A percentile compares a stretch with the other conserved stretches of the same genome.
phyloP scores from a whole-genome alignment of 2,329 filamentous ascomycete species.

The Dactylellina sp. region DNA sequence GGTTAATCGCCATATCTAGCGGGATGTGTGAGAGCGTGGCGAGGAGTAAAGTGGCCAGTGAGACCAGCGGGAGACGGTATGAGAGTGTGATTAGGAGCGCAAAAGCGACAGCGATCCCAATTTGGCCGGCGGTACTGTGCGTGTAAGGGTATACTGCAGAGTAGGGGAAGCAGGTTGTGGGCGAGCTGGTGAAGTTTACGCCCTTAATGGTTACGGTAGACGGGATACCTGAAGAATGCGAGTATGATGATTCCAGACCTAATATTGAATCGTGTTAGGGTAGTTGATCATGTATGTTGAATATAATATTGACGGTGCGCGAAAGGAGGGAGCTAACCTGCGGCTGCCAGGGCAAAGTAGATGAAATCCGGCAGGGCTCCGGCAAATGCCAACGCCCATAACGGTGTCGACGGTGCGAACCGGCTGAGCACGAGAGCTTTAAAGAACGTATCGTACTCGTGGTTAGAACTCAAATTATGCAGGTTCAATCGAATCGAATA shows the following conservation, averaged over 20 bases:
- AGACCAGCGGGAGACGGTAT: constrained; percentile 4
- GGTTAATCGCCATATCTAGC: constrained; percentile 16
- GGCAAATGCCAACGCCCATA: constrained; percentile 39
- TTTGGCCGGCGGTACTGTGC: constrained; percentile 26
- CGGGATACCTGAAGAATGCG: neutral
- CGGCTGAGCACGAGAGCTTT: constrained; percentile 31
- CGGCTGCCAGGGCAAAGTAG: constrained; percentile 12
- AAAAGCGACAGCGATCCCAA: constrained; percentile 8
- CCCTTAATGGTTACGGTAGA: neutral
- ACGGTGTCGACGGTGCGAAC: constrained; percentile 33
- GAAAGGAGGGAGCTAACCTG: constrained; percentile 1
- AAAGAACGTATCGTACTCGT: neutral
- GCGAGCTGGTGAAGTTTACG: neutral
- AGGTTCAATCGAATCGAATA: neutral
- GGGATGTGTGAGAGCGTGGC: constrained; percentile 25
- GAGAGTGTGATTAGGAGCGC: constrained; percentile 5
- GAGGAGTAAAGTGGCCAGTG: constrained; percentile 17
- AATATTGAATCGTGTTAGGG: neutral
- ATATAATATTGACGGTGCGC: neutral
- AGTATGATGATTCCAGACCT: constrained; percentile 7
- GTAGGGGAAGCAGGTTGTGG: constrained; percentile 27
- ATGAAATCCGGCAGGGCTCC: constrained; percentile 31
- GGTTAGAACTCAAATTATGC: neutral
- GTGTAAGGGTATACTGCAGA: constrained; percentile 15
- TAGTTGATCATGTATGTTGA: neutral